Conservation (phyloP, 306 rosid species). For the Medicago ruthenica region DNA sequence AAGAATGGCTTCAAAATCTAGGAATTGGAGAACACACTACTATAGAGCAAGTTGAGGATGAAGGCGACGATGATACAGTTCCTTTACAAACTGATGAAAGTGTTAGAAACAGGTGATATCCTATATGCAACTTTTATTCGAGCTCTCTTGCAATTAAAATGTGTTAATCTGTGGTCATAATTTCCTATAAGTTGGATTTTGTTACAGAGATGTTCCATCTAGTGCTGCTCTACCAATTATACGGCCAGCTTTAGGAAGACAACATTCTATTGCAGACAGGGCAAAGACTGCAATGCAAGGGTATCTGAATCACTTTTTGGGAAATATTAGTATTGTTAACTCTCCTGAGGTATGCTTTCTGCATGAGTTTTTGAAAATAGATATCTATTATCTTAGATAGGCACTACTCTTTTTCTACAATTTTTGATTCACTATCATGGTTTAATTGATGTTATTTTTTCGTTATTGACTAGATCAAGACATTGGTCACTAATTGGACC, state of each 20-base stretch:
- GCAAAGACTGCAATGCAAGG: constrained; percentile 97
- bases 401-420: constrained; percentile 10
- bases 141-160: constrained; percentile 27
- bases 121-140: constrained; percentile 16
- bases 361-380: constrained; percentile 33
- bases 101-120: constrained; percentile 70
- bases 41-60: constrained; percentile 83
- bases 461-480: not conserved
- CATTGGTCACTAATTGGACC: not conserved
- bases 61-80: constrained; percentile 76
- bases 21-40: constrained; percentile 90
- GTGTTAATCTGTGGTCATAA: constrained; percentile 34
- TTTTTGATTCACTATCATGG: constrained; percentile 21
- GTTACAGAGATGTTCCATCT: constrained; percentile 95
- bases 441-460: not conserved
- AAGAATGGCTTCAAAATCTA: constrained; percentile 99
- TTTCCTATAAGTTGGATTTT: constrained; percentile 48
- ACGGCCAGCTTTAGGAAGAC: constrained; percentile 94
- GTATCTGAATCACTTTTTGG: constrained; percentile 94
- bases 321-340: constrained; percentile 89
- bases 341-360: constrained; percentile 85
- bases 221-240: constrained; percentile 96
- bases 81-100: constrained; percentile 74
- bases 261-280: constrained; percentile 89
- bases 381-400: constrained; percentile 20